These are phyloP conservation scores for Solanum virginianum DNA, from an alignment of 257 asterid species.

Conservation along the genomic window DNA sequence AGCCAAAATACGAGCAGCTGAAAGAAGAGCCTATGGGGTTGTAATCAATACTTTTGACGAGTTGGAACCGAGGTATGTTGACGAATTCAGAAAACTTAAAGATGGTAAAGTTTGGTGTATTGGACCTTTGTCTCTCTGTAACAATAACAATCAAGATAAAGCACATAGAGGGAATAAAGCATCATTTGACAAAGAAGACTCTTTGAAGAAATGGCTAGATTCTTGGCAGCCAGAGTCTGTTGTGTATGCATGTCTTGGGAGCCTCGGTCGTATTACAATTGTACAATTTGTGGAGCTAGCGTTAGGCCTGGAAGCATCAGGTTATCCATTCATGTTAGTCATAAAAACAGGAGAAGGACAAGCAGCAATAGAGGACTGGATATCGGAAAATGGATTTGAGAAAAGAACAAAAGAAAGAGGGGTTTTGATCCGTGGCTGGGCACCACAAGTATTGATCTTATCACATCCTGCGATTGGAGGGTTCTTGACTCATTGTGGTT, in stretches of 20 bases:
- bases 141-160: background rate
- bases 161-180: background rate
- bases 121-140: background rate
- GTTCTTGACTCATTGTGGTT: slow-evolving; percentile 5
- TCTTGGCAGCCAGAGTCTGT: background rate
- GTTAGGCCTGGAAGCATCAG: background rate
- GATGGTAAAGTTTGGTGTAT: slow-evolving; percentile 1
- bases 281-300: background rate
- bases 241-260: background rate
- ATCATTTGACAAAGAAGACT: background rate
- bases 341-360: background rate
- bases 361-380: background rate
- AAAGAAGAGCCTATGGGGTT: background rate
- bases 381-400: background rate
- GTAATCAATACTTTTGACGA: slow-evolving; percentile 4
- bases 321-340: background rate
- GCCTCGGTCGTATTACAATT: background rate
- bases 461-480: background rate
- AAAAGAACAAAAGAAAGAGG: background rate
- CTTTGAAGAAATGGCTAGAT: background rate
- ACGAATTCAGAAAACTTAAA: background rate
- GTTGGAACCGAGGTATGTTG: background rate
- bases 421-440: background rate
- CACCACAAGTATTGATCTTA: background rate
- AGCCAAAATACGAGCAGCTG: background rate